Conservation (phyloP, 257 asterid species). For the Salvia hispanica region DNA sequence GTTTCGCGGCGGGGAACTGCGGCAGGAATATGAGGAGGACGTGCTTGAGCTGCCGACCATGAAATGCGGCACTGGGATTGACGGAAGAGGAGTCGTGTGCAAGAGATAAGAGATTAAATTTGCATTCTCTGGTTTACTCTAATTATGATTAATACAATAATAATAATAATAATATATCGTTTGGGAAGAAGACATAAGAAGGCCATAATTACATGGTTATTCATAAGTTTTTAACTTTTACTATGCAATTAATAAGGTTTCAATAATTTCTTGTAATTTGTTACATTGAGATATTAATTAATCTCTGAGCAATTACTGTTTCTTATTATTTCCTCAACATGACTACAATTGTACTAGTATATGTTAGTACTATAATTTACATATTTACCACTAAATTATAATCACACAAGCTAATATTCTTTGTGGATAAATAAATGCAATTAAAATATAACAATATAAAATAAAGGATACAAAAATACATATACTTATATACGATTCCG, state of each 20-base stretch:
- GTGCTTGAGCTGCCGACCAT: constrained; percentile 44
- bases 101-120: constrained; percentile 30
- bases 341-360: no score
- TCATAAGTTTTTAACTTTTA: neutral
- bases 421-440: no score
- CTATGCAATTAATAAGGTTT: neutral
- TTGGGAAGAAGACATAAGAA: neutral
- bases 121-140: neutral
- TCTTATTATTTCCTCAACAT: no score
- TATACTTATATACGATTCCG: no score
- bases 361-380: no score
- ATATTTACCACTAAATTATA: no score
- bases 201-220: neutral
- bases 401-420: no score
- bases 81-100: constrained; percentile 59
- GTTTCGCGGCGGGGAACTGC: constrained; percentile 27
- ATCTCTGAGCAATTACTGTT: neutral
- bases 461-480: no score
- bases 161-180: neutral
- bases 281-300: neutral
- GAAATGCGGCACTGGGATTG: constrained; percentile 45
- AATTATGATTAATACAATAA: neutral
- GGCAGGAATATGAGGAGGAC: neutral
- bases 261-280: neutral
- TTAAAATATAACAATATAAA: no score